Base-by-base conservation (phyloP, 352 stramenopile genomes). In the Phytophthora pisi region DNA sequence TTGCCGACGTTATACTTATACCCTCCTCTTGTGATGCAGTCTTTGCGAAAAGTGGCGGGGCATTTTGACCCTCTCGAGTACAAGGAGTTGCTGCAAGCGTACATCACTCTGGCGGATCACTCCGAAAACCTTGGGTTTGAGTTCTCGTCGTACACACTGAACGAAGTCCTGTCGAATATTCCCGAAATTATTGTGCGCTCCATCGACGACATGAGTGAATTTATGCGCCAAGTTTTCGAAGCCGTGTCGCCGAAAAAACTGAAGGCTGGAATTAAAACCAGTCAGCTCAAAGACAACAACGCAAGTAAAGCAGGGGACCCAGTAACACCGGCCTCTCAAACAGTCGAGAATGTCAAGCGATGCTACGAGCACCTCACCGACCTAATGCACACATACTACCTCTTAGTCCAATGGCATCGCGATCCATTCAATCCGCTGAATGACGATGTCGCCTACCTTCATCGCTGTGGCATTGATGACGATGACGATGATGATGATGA, bases 361-460 rank as follows among this genome's bases (percentile, higher is more conserved):
- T 74, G 71, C 34, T 95, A 90, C 58, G 86, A 95, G 56, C 66
- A 76, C 1, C 64, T 96, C 18, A 91, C 90, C 7, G 74, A 93
- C 16, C 67, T 97, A 34, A 89, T 98, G 77, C 89, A 98, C 74
- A 94, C 80, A 3, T 95, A 97, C 45, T 96, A 97, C 65, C 50
- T 96, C 30, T 71, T 97, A 36, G 87, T 92, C 1, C 89, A 98
- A 54, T 98, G 90, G 91, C 91, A 97, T 72, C 82, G 82, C 16
- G 78, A 91, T 57, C 86, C 89, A 7, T 96, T 96, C 42, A 92
- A 95, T 51, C 76, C 84, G 3, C 77, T 73, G 11, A 95, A 95
- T 45, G 84, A 94, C 28, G 79, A 89, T 30, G 28, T 83, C 11
- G 68, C 58, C 15, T 96, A 93, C 50, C 70, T 97, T 10, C 88